Evolutionary conservation across 1,284 basidiomycete species (phyloP), one percentile per base, ranked within the genome.

Genomic region (Cryptococcus amylolentus): DNA sequence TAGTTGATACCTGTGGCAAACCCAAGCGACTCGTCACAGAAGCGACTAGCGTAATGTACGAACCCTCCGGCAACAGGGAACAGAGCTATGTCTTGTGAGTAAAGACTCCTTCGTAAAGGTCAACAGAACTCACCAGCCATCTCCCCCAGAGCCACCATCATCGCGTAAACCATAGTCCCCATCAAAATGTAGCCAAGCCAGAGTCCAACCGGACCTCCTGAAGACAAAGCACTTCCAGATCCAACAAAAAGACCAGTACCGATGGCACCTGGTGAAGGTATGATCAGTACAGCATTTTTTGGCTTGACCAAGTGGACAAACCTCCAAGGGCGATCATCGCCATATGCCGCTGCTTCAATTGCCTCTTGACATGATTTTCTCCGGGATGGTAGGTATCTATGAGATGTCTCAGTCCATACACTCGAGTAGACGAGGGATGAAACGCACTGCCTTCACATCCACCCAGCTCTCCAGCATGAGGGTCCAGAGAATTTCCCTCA

Each of bases 11-110:
- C 76, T 66, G 80, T 61, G 55, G 79, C 78, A 56, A 80, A 80
- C 9, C 78, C 78, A 13, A 82, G 62, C 10, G 79, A 75, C 12
- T 79, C 78, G 59, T 82, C 79, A 55, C 81, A 77, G 65, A 83
- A 84, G n/a, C 82, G 79, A 6, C 27, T 27, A 16, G 46, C 46
- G 28, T 47, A 73, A 54, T 73, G 70, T 12, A 72, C 72, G 64
- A 75, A 75, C 13, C 64, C 70, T 20, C 75, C 75, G 0, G 72
- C 55, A 27, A 73, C 67, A 3, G 75, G 73, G 55, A 62, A 69
- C 7, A 76, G 62, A 10, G 78, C 72, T 9, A 75, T 49, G 23
- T 31, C 41, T 12, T 47, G 51, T 35, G 50, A 56, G 35, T 26
- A 51, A 14, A 9, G 12, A 12, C 10, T 42, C 20, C 7, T n/a